Percentiles rank a stretch among this genome's conserved stretches.
phyloP scores from a whole-genome alignment of 306 rosid species.

The Rubus idaeus region DNA sequence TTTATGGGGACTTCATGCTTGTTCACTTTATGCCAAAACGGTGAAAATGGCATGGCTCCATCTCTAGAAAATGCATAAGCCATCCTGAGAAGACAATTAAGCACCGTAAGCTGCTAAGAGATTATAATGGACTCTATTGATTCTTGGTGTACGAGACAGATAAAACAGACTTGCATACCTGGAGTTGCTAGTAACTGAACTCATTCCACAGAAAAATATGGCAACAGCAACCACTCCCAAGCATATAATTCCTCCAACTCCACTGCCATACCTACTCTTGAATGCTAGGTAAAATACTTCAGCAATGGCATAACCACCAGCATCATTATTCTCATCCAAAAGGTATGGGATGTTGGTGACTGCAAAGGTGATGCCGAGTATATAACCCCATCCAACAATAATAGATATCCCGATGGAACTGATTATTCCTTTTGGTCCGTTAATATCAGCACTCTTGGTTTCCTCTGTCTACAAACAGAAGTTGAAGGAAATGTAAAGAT shows the following conservation, averaged over 20 bases:
- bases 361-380: slow-evolving; percentile 87
- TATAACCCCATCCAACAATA: slow-evolving; percentile 87
- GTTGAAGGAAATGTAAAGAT: slow-evolving; percentile 21
- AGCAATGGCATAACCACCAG: slow-evolving; percentile 97
- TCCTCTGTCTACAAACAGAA: slow-evolving; percentile 76
- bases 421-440: slow-evolving; percentile 96
- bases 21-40: slow-evolving; percentile 84
- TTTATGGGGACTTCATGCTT: slow-evolving; percentile 75
- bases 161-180: slow-evolving; percentile 45
- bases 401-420: slow-evolving; percentile 88
- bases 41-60: slow-evolving; percentile 96
- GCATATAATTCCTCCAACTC: slow-evolving; percentile 93
- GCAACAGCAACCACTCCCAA: slow-evolving; percentile 82
- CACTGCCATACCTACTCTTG: slow-evolving; percentile 84
- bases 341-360: slow-evolving; percentile 69
- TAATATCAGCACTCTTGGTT: slow-evolving; percentile 81
- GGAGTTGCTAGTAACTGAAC: slow-evolving; percentile 95
- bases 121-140: background rate
- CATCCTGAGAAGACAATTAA: slow-evolving; percentile 55
- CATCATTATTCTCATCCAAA: slow-evolving; percentile 70
- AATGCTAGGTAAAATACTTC: slow-evolving; percentile 81
- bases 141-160: slow-evolving; percentile 17
- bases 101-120: slow-evolving; percentile 19
- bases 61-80: slow-evolving; percentile 97
- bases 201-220: slow-evolving; percentile 96